Conservation (phyloP, 164 flowering plant species). For the Nymphaea colorata region DNA sequence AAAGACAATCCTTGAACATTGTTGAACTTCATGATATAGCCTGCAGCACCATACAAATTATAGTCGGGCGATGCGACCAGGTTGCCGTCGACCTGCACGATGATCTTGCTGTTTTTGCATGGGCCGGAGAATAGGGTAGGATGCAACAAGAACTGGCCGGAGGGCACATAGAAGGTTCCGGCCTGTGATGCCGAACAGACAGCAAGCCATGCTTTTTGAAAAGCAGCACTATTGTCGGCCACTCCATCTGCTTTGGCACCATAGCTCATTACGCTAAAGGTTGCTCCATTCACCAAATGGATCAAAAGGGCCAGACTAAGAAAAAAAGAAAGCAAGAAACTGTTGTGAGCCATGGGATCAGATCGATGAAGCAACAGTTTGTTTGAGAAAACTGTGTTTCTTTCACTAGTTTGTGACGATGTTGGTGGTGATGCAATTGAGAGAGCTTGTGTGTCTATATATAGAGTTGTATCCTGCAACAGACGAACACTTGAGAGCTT, state of each 20-base stretch:
- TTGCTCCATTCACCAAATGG: conserved; percentile 5
- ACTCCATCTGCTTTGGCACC: conserved; percentile 16
- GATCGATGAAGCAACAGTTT: too few species aligned
- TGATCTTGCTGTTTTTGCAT: conserved; percentile 10
- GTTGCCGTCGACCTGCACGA: conserved; percentile 5
- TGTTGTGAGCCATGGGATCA: too few species aligned
- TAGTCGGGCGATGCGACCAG: neutral
- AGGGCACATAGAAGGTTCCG: conserved; percentile 10
- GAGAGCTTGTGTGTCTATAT: too few species aligned
- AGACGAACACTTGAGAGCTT: too few species aligned
- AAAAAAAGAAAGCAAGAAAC: too few species aligned
- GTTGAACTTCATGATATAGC: neutral
- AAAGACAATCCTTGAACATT: neutral
- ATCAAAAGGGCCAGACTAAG: neutral
- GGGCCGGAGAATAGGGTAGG: conserved; percentile 16
- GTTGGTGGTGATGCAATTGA: too few species aligned
- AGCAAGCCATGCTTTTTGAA: conserved; percentile 16
- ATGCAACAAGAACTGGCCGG: conserved; percentile 14
- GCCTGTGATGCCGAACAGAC: conserved; percentile 16
- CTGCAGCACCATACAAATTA: neutral
- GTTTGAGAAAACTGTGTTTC: too few species aligned
- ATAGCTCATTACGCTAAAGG: conserved; percentile 8
- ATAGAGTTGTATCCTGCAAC: too few species aligned
- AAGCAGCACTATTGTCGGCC: conserved; percentile 10
- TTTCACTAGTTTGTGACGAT: too few species aligned